Evolutionary conservation across 2,329 filamentous ascomycete species (phyloP).

Genomic region (Ophiognomonia clavigignenti-juglandacearum): DNA sequence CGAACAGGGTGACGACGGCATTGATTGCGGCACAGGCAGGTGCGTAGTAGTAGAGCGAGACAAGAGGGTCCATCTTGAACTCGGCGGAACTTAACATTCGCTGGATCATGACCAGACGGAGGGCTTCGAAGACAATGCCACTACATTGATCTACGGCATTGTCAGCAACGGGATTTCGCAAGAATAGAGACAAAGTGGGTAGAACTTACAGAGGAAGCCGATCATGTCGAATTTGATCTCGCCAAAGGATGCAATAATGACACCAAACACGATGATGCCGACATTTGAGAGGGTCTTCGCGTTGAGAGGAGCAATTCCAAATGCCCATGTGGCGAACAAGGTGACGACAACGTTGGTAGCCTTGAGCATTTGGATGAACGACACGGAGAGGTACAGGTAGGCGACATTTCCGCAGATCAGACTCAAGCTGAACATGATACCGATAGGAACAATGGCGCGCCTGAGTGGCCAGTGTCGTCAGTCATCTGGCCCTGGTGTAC

Average conservation of each 20-base stretch:
- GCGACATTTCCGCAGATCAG: constrained; percentile 90
- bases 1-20: constrained; percentile 61
- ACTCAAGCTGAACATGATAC: constrained; percentile 84
- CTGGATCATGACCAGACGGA: constrained; percentile 74
- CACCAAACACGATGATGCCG: constrained; percentile 83
- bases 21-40: constrained; percentile 76
- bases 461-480: constrained; percentile 35
- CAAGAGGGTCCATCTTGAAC: constrained; percentile 84
- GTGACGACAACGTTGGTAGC: constrained; percentile 89
- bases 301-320: constrained; percentile 75
- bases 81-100: constrained; percentile 69
- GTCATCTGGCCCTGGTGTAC: constrained; percentile 39
- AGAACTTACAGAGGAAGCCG: constrained; percentile 57
- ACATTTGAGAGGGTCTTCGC: constrained; percentile 81
- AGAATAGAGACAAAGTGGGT: background rate
- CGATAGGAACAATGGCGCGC: constrained; percentile 83
- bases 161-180: background rate
- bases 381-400: constrained; percentile 84
- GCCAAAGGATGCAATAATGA: constrained; percentile 83
- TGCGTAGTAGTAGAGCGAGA: constrained; percentile 80
- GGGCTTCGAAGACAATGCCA: constrained; percentile 71
- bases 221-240: constrained; percentile 82
- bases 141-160: constrained; percentile 54
- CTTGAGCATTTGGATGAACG: constrained; percentile 98
- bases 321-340: constrained; percentile 75